These are phyloP conservation scores for Colletotrichum echinochloae DNA, from an alignment of 2,329 filamentous ascomycete genomes.

Conservation along the genomic window DNA sequence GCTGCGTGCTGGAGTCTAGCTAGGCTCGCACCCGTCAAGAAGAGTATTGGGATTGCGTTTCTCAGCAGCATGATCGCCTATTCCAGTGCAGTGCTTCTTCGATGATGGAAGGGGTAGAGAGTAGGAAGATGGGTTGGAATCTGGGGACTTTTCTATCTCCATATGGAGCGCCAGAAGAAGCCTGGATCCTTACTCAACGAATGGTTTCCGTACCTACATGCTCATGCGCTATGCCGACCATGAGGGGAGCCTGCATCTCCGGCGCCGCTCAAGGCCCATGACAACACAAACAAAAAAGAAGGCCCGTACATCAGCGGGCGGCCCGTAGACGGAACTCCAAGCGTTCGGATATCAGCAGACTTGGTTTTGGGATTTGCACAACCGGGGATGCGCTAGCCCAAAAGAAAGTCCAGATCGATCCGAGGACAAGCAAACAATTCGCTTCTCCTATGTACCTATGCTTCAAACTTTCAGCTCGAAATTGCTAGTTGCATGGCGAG, in stretches of 20 bases:
- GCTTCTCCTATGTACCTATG: too few species aligned
- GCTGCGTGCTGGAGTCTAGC: constrained; percentile 8
- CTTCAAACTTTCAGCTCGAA: not conserved
- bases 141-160: not conserved
- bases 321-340: not conserved
- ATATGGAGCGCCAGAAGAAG: constrained; percentile 15
- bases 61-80: constrained; percentile 13
- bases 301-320: not conserved
- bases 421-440: not conserved
- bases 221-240: constrained; percentile 14
- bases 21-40: not conserved
- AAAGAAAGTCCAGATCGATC: too few species aligned
- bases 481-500: not conserved
- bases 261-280: constrained; percentile 4
- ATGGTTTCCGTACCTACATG: not conserved
- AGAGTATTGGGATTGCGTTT: not conserved
- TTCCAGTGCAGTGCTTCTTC: not conserved
- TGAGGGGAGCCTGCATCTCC: constrained; percentile 30
- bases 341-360: not conserved
- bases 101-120: too few species aligned
- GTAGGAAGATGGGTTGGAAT: not conserved
- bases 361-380: not conserved
- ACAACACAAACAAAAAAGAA: constrained; percentile 18
- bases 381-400: too few species aligned
- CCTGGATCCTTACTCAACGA: not conserved